Conservation (phyloP, 2,329 filamentous ascomycete genomes). For the Ophiocordyceps camponoti-rufipedis region DNA sequence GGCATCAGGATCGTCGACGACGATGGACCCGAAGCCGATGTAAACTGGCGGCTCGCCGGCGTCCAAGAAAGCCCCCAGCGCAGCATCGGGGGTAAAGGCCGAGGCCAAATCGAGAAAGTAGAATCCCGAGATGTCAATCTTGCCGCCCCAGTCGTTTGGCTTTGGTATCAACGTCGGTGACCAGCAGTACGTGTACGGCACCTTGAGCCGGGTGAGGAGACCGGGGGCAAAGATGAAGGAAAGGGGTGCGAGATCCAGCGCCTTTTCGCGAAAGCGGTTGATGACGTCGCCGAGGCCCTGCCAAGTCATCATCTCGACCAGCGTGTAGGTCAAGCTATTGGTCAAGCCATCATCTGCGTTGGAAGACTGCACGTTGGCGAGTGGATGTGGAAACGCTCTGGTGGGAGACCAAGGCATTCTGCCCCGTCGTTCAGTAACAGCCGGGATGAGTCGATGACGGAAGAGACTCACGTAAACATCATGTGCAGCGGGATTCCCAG, state of each 20-base stretch:
- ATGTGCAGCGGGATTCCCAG: slow-evolving; percentile 59
- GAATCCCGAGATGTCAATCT: slow-evolving; percentile 61
- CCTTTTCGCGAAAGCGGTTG: slow-evolving; percentile 64
- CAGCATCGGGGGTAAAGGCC: slow-evolving; percentile 45
- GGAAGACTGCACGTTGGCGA: slow-evolving; percentile 63
- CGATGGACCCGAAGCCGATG: slow-evolving; percentile 70
- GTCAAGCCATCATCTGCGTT: slow-evolving; percentile 61
- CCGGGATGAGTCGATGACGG: background rate
- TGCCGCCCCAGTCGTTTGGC: slow-evolving; percentile 54
- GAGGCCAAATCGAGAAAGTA: slow-evolving; percentile 54
- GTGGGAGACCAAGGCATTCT: slow-evolving; percentile 89
- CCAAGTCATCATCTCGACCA: slow-evolving; percentile 88
- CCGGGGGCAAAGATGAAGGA: slow-evolving; percentile 71
- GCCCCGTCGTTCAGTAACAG: slow-evolving; percentile 20
- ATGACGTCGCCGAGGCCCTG: slow-evolving; percentile 83
- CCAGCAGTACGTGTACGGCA: slow-evolving; percentile 90
- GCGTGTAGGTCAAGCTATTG: slow-evolving; percentile 67
- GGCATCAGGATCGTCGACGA: slow-evolving; percentile 55
- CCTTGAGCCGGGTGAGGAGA: slow-evolving; percentile 52
- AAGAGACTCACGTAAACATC: slow-evolving; percentile 63
- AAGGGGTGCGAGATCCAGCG: slow-evolving; percentile 57
- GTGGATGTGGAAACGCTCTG: slow-evolving; percentile 66
- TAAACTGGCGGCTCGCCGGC: slow-evolving; percentile 58
- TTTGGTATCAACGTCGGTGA: slow-evolving; percentile 60
- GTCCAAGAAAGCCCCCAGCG: slow-evolving; percentile 47